Conservation (phyloP, 257 asterid genomes). For the Ajuga chamaepitys region DNA sequence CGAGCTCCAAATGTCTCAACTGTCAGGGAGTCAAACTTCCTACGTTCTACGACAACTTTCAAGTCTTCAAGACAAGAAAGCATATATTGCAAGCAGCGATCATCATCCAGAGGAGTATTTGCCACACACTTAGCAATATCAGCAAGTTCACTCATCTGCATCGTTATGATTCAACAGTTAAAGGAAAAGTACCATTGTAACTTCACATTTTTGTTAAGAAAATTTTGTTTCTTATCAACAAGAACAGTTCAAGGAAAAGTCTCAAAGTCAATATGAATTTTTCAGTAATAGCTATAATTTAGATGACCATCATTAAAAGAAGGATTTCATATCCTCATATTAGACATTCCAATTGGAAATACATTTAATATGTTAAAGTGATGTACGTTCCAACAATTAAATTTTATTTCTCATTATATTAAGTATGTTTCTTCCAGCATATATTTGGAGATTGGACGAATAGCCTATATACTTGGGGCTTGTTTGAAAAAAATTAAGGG, state of each 20-base stretch:
- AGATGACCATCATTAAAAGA: background rate
- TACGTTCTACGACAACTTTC: constrained; percentile 74
- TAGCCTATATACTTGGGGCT: background rate
- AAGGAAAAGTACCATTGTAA: constrained; percentile 1
- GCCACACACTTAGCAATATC: constrained; percentile 97
- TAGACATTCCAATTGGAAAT: background rate
- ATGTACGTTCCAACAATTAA: background rate
- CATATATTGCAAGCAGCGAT: constrained; percentile 67
- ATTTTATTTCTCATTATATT: background rate
- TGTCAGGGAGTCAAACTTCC: constrained; percentile 86
- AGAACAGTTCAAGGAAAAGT: constrained; percentile 25
- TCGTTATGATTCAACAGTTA: constrained; percentile 11
- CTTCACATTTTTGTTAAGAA: no score
- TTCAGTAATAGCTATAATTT: background rate
- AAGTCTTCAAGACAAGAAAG: constrained; percentile 95
- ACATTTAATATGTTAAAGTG: background rate
- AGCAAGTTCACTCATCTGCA: constrained; percentile 95
- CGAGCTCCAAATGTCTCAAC: constrained; percentile 99
- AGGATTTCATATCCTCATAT: background rate
- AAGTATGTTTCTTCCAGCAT: background rate
- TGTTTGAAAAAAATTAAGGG: constrained; percentile 9
- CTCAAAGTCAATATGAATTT: background rate
- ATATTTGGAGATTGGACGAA: background rate
- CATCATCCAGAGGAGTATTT: constrained; percentile 84
- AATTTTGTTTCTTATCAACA: no score